phyloP scores from a whole-genome alignment of 345 rosid species.

The Mallotus nudiflorus region DNA sequence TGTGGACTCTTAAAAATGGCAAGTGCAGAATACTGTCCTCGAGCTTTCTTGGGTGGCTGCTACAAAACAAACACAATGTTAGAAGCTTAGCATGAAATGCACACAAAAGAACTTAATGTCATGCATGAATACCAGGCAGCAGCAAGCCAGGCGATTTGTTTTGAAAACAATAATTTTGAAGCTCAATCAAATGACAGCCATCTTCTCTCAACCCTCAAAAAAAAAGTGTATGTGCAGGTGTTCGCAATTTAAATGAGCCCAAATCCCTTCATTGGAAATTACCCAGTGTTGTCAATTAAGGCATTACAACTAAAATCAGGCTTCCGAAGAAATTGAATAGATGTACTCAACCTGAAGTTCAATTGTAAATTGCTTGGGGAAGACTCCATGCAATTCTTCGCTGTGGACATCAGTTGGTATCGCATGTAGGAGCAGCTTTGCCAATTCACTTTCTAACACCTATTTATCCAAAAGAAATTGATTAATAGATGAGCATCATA shows the following conservation, averaged over 20 bases:
- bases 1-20: conserved; percentile 49
- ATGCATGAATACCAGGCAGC: neutral
- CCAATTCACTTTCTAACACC: conserved; percentile 47
- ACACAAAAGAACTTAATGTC: neutral
- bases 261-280: neutral
- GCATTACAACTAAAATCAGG: neutral
- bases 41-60: conserved; percentile 52
- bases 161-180: neutral
- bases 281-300: neutral
- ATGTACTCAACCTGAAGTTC: conserved; percentile 59
- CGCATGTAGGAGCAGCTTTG: conserved; percentile 60
- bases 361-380: conserved; percentile 53
- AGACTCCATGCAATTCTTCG: conserved; percentile 42
- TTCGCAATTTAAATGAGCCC: neutral
- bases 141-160: neutral
- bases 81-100: conserved; percentile 1
- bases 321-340: conserved; percentile 1
- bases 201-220: neutral
- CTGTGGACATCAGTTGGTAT: conserved; percentile 55
- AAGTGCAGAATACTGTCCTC: conserved; percentile 47
- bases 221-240: neutral
- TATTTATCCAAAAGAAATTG: conserved; percentile 23
- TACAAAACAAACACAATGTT: conserved; percentile 23
- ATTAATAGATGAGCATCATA: neutral
- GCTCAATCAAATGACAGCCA: neutral